These are phyloP conservation scores for Diplodia intermedia DNA, from an alignment of 2,329 filamentous ascomycete species.

Conservation along the genomic window DNA sequence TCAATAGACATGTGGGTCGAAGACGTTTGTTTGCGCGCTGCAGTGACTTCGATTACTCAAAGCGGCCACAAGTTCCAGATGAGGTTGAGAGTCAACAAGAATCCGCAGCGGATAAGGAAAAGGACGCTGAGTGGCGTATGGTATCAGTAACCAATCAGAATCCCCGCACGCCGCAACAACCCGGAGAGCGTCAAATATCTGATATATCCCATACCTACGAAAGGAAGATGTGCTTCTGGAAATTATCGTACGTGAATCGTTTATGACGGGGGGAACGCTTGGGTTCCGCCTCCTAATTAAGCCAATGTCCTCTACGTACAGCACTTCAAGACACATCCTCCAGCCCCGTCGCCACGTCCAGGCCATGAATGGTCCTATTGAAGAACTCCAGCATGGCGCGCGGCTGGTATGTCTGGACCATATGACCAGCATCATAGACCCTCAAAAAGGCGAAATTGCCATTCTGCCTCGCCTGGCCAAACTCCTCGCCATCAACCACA, in stretches of 20 bases:
- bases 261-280: too few species aligned
- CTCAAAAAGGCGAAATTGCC: conserved; percentile 67
- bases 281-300: too few species aligned
- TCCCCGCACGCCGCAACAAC: too few species aligned
- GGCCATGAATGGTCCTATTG: conserved; percentile 1
- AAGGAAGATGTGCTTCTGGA: too few species aligned
- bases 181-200: too few species aligned
- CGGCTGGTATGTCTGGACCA: conserved; percentile 48
- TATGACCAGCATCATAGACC: conserved; percentile 62
- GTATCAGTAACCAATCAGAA: too few species aligned
- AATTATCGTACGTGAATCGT: too few species aligned
- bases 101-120: too few species aligned
- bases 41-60: not conserved
- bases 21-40: not conserved
- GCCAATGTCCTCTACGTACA: too few species aligned
- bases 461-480: conserved; percentile 75
- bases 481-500: conserved; percentile 65
- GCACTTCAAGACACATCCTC: too few species aligned
- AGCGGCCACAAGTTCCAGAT: not conserved
- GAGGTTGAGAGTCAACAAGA: not conserved
- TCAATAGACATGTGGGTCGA: not conserved
- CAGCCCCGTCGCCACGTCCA: not conserved
- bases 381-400: conserved; percentile 17
- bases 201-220: too few species aligned
- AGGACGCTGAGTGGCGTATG: too few species aligned